A percentile compares a stretch with the other conserved stretches of the same genome.
These are phyloP conservation scores for Sarcodon aspratus DNA, from an alignment of 768 basidiomycete genomes.

Conservation along the genomic window DNA sequence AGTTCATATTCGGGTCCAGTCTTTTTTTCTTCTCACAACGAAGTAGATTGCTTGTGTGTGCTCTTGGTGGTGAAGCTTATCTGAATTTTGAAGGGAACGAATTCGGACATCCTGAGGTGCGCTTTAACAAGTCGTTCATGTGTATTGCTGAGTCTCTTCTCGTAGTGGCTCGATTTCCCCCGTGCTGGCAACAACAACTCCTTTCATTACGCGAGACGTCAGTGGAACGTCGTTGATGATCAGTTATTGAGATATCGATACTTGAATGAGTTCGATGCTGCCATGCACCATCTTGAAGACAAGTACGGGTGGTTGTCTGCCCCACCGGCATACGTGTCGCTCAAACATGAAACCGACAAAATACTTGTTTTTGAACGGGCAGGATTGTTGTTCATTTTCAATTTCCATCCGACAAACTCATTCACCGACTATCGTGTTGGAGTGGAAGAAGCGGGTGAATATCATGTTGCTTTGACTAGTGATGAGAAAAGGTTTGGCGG, in stretches of 20 bases:
- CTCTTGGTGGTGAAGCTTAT: constrained; percentile 94
- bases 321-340: constrained; percentile 81
- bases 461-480: constrained; percentile 66
- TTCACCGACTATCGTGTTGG: constrained; percentile 94
- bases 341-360: constrained; percentile 92
- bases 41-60: constrained; percentile 73
- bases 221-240: constrained; percentile 95
- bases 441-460: constrained; percentile 76
- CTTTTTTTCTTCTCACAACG: neutral
- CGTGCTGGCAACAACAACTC: constrained; percentile 92
- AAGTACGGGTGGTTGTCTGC: constrained; percentile 77
- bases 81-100: constrained; percentile 98
- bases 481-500: constrained; percentile 89
- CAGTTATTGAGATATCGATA: constrained; percentile 80
- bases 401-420: constrained; percentile 88
- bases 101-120: constrained; percentile 93
- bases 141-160: neutral
- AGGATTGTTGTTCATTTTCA: constrained; percentile 91
- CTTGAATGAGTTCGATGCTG: constrained; percentile 86
- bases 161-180: constrained; percentile 98
- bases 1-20: constrained; percentile 5
- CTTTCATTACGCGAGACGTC: constrained; percentile 93
- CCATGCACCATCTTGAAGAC: constrained; percentile 83
- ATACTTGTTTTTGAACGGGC: constrained; percentile 91
- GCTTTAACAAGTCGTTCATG: neutral